phyloP scores from a whole-genome alignment of 1,284 basidiomycete species.

The Trametes hirsuta region DNA sequence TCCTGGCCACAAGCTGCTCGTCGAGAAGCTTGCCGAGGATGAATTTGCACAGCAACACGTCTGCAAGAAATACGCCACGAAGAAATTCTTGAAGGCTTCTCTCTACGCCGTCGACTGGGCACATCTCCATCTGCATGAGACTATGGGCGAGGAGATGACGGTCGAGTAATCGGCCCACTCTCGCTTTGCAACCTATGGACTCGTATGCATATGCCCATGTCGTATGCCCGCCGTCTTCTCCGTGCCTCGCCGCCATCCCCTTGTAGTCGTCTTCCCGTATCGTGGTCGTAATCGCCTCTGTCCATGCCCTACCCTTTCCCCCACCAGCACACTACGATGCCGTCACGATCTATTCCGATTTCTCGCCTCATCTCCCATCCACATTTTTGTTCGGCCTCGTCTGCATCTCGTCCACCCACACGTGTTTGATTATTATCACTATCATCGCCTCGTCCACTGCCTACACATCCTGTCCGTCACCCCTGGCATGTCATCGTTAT shows the following conservation, averaged over 20 bases:
- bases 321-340: slow-evolving; percentile 19
- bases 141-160: slow-evolving; percentile 49
- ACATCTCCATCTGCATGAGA: slow-evolving; percentile 35
- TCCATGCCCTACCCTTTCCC: slow-evolving; percentile 17
- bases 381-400: slow-evolving; percentile 20
- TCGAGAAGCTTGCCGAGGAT: slow-evolving; percentile 83
- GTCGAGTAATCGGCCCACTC: slow-evolving; percentile 40
- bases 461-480: slow-evolving; percentile 29
- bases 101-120: slow-evolving; percentile 76
- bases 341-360: slow-evolving; percentile 28
- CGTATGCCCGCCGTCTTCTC: slow-evolving; percentile 20
- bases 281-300: slow-evolving; percentile 24
- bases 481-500: slow-evolving; percentile 33
- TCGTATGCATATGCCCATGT: slow-evolving; percentile 27
- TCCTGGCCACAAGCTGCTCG: slow-evolving; percentile 81
- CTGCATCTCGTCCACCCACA: slow-evolving; percentile 30
- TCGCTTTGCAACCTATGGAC: slow-evolving; percentile 11
- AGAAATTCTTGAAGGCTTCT: slow-evolving; percentile 93
- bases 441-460: slow-evolving; percentile 26
- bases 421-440: slow-evolving; percentile 34
- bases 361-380: slow-evolving; percentile 25
- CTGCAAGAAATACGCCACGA: slow-evolving; percentile 96
- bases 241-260: slow-evolving; percentile 7
- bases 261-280: slow-evolving; percentile 6
- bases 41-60: slow-evolving; percentile 88